phyloP scores from a whole-genome alignment of 1,139 yeast genomes.

The Yamadazyma epiphylla region DNA sequence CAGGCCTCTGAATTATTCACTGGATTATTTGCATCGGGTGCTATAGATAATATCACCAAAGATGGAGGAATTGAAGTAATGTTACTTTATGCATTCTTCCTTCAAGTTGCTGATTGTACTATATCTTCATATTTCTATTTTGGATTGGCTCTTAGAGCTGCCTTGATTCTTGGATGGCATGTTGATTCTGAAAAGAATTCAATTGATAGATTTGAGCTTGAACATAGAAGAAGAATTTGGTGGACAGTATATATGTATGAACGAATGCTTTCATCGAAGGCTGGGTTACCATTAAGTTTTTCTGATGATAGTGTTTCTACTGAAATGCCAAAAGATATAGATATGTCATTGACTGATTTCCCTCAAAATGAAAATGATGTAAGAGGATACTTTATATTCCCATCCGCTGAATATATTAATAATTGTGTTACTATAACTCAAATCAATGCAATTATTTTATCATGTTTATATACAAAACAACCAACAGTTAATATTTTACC shows the following conservation, averaged over 20 bases:
- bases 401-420: conserved; percentile 74
- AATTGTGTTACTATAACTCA: conserved; percentile 81
- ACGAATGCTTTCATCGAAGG: conserved; percentile 79
- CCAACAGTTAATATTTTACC: conserved; percentile 74
- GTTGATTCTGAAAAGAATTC: conserved; percentile 73
- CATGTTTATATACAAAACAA: conserved; percentile 71
- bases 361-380: conserved; percentile 50
- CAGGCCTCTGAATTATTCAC: conserved; percentile 75
- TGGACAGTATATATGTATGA: conserved; percentile 93
- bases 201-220: conserved; percentile 62
- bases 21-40: conserved; percentile 74
- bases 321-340: conserved; percentile 70
- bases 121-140: conserved; percentile 78
- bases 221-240: conserved; percentile 80
- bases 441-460: conserved; percentile 70
- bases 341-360: conserved; percentile 51
- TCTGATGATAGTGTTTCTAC: conserved; percentile 79
- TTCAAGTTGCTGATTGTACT: conserved; percentile 84
- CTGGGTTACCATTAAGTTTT: conserved; percentile 76
- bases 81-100: conserved; percentile 71
- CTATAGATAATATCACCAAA: conserved; percentile 69
- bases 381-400: conserved; percentile 62
- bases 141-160: conserved; percentile 73
- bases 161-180: conserved; percentile 76
- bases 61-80: conserved; percentile 84